Evolutionary conservation across 768 basidiomycete genomes (phyloP).

Genomic region (Agaricus subrufescens): DNA sequence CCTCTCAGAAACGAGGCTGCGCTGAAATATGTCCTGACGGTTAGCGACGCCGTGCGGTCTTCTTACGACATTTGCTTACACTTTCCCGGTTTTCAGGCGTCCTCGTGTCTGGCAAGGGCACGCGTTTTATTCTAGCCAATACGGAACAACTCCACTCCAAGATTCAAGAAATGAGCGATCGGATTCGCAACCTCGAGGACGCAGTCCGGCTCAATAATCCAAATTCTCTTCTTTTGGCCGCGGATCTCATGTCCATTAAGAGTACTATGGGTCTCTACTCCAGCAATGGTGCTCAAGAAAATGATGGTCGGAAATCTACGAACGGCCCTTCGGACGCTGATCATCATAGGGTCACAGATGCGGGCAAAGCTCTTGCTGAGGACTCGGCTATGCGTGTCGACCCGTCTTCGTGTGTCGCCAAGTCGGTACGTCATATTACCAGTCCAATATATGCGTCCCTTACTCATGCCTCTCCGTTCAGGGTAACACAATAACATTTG

Average conservation of each 20-base stretch:
- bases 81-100: constrained; percentile 34
- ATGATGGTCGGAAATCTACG: not conserved
- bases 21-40: constrained; percentile 66
- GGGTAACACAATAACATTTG: constrained; percentile 3
- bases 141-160: constrained; percentile 62
- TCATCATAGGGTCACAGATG: constrained; percentile 15
- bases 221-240: constrained; percentile 45
- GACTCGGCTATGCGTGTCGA: constrained; percentile 22
- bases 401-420: not conserved
- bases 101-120: constrained; percentile 62
- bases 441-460: constrained; percentile 4
- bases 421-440: constrained; percentile 10
- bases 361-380: constrained; percentile 25
- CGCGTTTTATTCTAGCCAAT: constrained; percentile 63
- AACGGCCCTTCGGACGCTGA: not conserved
- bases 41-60: constrained; percentile 17
- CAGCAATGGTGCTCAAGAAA: constrained; percentile 16
- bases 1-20: constrained; percentile 51
- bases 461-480: not conserved
- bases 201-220: constrained; percentile 33
- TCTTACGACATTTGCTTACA: not conserved
- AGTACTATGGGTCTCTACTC: constrained; percentile 50
- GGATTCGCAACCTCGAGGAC: constrained; percentile 59
- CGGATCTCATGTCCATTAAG: constrained; percentile 49
- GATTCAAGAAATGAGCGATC: constrained; percentile 63